These are phyloP conservation scores for Pleodorina starrii DNA, from an alignment of 139 green algal genomes.

Conservation along the genomic window DNA sequence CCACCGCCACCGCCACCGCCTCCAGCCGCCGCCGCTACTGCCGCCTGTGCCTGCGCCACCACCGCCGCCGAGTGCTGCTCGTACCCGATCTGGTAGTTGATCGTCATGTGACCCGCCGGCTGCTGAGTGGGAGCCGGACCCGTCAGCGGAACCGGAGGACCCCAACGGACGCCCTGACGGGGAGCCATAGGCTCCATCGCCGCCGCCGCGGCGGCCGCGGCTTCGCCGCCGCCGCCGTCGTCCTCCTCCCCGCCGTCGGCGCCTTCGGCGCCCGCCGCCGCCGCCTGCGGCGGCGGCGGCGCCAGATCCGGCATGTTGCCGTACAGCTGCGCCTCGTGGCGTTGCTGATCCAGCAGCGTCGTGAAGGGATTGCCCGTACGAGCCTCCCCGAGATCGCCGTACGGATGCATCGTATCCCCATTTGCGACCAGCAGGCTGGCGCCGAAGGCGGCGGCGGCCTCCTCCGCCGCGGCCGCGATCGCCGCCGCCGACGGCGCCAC, in stretches of 20 bases:
- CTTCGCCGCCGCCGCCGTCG: neutral
- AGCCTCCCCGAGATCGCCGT: slow-evolving; percentile 18
- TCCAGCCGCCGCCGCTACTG: neutral
- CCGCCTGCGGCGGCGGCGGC: neutral
- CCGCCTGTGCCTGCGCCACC: neutral
- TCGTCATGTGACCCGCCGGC: neutral
- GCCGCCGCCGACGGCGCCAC: neutral
- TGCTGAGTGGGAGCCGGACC: neutral
- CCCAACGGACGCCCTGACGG: neutral
- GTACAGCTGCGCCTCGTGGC: no score
- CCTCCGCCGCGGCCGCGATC: neutral
- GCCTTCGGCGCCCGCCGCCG: neutral
- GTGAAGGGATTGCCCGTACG: no score
- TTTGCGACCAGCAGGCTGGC: neutral
- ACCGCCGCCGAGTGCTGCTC: neutral
- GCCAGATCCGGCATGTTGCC: neutral
- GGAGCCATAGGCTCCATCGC: neutral
- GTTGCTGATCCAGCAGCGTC: neutral
- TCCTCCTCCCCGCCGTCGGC: neutral
- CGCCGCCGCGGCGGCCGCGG: neutral
- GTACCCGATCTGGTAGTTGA: slow-evolving; percentile 22
- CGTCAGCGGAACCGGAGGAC: neutral
- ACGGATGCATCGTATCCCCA: slow-evolving; percentile 16
- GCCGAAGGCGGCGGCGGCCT: neutral
- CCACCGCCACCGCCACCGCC: neutral